phyloP scores from a whole-genome alignment of 371 early-diverging fungal genomes.

The Furculomyces boomerangus region DNA sequence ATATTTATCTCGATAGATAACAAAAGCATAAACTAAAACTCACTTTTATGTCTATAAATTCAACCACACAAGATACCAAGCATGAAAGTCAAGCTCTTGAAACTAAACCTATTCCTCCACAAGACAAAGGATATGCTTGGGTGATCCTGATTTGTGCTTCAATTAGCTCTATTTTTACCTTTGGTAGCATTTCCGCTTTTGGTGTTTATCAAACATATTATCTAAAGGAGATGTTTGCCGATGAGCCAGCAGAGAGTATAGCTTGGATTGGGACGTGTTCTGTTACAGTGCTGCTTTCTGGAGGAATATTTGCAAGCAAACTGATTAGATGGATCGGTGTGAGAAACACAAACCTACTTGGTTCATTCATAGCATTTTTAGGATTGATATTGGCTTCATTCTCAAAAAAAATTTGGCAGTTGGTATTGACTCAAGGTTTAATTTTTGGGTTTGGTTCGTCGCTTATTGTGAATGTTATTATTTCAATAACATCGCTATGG shows the following conservation, averaged over 20 bases:
- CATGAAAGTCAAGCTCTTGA: too few relatives aligned
- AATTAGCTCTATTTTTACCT: not conserved
- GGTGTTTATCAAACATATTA: conserved; percentile 25
- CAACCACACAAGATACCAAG: too few relatives aligned
- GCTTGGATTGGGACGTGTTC: conserved; percentile 20
- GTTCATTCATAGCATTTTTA: conserved; percentile 14
- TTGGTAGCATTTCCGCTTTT: conserved; percentile 3
- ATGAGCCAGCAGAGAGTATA: conserved; percentile 11
- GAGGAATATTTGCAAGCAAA: conserved; percentile 24
- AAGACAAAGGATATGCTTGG: conserved; percentile 3
- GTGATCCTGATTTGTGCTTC: not conserved
- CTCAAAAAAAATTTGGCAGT: conserved; percentile 34
- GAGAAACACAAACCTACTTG: conserved; percentile 29
- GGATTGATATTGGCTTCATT: conserved; percentile 35
- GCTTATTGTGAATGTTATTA: conserved; percentile 14
- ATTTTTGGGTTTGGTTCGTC: conserved; percentile 39
- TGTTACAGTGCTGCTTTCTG: conserved; percentile 15
- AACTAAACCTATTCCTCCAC: conserved; percentile 3
- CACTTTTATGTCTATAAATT: too few relatives aligned
- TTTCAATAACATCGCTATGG: not conserved
- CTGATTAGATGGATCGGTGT: conserved; percentile 33
- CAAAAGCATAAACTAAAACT: too few relatives aligned
- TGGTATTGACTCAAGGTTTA: conserved; percentile 39
- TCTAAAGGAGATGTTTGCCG: conserved; percentile 10
- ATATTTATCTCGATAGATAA: too few relatives aligned